phyloP scores from a whole-genome alignment of 176 grass and related monocot species.

The Poa pratensis region DNA sequence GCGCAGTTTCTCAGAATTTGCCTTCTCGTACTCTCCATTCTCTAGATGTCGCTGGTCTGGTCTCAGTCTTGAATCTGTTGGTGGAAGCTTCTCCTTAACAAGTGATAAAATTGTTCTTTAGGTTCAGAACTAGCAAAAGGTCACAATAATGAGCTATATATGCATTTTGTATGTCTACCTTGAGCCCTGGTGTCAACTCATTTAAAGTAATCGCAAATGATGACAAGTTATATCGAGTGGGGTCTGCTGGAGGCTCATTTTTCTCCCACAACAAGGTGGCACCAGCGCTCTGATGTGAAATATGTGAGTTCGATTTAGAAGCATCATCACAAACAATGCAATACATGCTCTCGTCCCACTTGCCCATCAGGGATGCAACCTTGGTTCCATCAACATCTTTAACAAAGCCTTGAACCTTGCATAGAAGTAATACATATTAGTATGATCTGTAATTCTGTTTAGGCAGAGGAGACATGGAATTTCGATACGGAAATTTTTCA shows the following conservation, averaged over 20 bases:
- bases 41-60: slow-evolving; percentile 86
- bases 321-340: slow-evolving; percentile 50
- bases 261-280: slow-evolving; percentile 85
- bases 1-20: slow-evolving; percentile 79
- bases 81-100: slow-evolving; percentile 87
- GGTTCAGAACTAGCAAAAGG: slow-evolving; percentile 40
- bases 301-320: slow-evolving; percentile 41
- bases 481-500: slow-evolving; percentile 7
- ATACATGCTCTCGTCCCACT: slow-evolving; percentile 81
- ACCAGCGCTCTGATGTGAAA: slow-evolving; percentile 38
- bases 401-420: slow-evolving; percentile 79
- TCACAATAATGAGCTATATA: slow-evolving; percentile 14
- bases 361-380: slow-evolving; percentile 71
- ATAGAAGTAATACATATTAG: slow-evolving; percentile 51
- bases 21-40: slow-evolving; percentile 87
- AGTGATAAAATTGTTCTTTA: slow-evolving; percentile 22
- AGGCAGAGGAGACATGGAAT: background rate
- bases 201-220: slow-evolving; percentile 92
- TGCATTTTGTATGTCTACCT: slow-evolving; percentile 56
- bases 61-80: slow-evolving; percentile 91
- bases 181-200: slow-evolving; percentile 65
- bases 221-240: slow-evolving; percentile 89
- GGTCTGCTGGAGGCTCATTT: slow-evolving; percentile 67
- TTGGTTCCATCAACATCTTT: slow-evolving; percentile 58
- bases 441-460: slow-evolving; percentile 25